phyloP scores from a whole-genome alignment of 164 flowering plant genomes.

The Annona squamosa region DNA sequence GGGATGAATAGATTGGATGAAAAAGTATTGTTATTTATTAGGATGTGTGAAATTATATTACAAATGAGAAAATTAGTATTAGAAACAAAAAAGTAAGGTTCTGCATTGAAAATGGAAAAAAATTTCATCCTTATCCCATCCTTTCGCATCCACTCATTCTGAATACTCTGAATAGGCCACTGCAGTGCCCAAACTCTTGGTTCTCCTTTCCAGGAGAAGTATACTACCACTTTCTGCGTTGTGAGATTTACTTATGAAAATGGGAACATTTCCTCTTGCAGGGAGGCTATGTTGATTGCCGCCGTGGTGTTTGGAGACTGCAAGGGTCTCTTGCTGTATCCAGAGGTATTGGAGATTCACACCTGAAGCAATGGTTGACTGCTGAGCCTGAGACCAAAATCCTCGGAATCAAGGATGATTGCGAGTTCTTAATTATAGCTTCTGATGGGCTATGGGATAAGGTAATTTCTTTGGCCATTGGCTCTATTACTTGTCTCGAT shows the following conservation, averaged over 20 bases:
- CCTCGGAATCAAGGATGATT: constrained; percentile 35
- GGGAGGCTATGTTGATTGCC: constrained; percentile 81
- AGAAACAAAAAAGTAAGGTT: too few species aligned
- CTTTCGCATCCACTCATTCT: too few species aligned
- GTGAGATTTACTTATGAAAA: constrained; percentile 9
- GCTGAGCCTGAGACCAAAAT: constrained; percentile 64
- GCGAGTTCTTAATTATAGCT: constrained; percentile 73
- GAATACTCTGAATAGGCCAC: too few species aligned
- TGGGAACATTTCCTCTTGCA: constrained; percentile 17
- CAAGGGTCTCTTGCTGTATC: constrained; percentile 86
- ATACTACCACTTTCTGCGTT: neutral
- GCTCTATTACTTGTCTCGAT: neutral
- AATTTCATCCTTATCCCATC: too few species aligned
- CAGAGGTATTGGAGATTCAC: constrained; percentile 68
- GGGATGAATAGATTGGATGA: too few species aligned
- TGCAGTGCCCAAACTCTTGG: neutral
- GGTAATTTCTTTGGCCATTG: constrained; percentile 25
- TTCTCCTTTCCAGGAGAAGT: neutral
- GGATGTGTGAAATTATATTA: too few species aligned
- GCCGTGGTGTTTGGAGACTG: constrained; percentile 73
- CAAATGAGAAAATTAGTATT: too few species aligned
- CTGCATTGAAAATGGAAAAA: too few species aligned
- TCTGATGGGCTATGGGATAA: constrained; percentile 94
- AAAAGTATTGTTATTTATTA: too few species aligned
- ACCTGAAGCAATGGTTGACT: constrained; percentile 66